phyloP scores from a whole-genome alignment of 257 asterid genomes.

The Solanum dulcamara region DNA sequence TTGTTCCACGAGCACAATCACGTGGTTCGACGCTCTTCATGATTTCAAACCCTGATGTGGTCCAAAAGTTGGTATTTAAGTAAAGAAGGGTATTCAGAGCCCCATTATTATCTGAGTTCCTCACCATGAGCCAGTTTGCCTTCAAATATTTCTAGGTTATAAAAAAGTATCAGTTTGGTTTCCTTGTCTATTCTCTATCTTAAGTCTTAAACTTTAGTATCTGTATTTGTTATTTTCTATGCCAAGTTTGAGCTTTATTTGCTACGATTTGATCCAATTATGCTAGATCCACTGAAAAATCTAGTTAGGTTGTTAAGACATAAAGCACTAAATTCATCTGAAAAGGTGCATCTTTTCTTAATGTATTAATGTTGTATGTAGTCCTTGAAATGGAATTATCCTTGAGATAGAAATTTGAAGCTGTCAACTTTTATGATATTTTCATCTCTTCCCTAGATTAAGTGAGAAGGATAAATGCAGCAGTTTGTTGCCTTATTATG shows the following conservation, averaged over 20 bases:
- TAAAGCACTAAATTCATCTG: not conserved
- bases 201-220: not conserved
- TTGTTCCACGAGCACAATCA: not conserved
- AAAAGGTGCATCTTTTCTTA: not conserved
- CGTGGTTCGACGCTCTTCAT: not conserved
- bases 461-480: not conserved
- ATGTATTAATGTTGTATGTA: not conserved
- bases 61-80: not conserved
- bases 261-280: not conserved
- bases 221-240: not conserved
- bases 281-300: not conserved
- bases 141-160: not conserved
- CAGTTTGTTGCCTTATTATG: not conserved
- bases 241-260: not conserved
- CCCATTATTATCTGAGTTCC: not conserved
- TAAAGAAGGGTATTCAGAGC: not conserved
- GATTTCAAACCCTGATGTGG: not conserved
- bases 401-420: not conserved
- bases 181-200: not conserved
- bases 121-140: not conserved
- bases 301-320: not conserved
- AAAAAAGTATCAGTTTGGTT: not conserved
- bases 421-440: not conserved
- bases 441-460: not conserved
- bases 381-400: not conserved